Percentiles rank a stretch among this genome's conserved stretches.
phyloP scores from a whole-genome alignment of 768 basidiomycete species.

The Phanerodontia chrysosporium region DNA sequence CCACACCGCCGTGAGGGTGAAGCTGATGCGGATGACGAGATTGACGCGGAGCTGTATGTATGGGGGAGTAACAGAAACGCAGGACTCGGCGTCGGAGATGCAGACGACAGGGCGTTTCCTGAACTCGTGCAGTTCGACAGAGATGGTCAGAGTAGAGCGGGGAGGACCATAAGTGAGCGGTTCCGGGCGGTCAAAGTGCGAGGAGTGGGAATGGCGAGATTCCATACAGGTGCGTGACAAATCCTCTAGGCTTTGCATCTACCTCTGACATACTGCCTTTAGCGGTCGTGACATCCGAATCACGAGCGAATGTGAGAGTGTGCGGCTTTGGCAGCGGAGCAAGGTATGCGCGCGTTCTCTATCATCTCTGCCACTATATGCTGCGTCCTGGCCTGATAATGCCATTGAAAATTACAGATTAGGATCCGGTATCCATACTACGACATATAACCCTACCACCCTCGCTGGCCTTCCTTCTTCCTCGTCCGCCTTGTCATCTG shows the following conservation, averaged over 20 bases:
- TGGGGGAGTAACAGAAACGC: slow-evolving; percentile 90
- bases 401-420: slow-evolving; percentile 39
- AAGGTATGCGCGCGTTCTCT: slow-evolving; percentile 44
- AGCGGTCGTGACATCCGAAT: slow-evolving; percentile 71
- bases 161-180: slow-evolving; percentile 30
- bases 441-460: slow-evolving; percentile 44
- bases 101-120: slow-evolving; percentile 71
- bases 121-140: slow-evolving; percentile 62
- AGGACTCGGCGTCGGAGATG: slow-evolving; percentile 80
- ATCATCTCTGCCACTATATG: not conserved
- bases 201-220: slow-evolving; percentile 75
- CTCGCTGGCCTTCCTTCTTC: slow-evolving; percentile 37
- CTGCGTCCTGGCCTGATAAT: not conserved
- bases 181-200: slow-evolving; percentile 63
- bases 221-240: slow-evolving; percentile 69
- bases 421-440: slow-evolving; percentile 68
- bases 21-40: slow-evolving; percentile 16
- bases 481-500: not conserved
- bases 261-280: not conserved
- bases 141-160: slow-evolving; percentile 1
- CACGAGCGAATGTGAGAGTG: slow-evolving; percentile 65
- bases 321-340: slow-evolving; percentile 92
- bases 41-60: slow-evolving; percentile 61
- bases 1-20: slow-evolving; percentile 18
- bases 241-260: not conserved